phyloP scores from a whole-genome alignment of 768 basidiomycete genomes.

The Tricholoma terreum region DNA sequence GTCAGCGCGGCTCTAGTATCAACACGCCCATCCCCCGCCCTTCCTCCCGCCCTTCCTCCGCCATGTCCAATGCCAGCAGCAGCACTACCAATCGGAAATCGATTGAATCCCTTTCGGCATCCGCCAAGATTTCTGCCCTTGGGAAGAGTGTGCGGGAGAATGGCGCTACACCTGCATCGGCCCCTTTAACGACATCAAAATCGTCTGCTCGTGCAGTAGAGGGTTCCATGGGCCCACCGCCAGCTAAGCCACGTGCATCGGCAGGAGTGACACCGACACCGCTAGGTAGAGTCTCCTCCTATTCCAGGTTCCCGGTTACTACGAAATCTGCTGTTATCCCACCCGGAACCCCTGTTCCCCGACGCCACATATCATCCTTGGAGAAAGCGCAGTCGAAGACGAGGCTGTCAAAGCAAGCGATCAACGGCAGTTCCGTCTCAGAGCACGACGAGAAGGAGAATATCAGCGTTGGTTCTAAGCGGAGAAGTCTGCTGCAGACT shows the following conservation, averaged over 20 bases:
- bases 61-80: constrained; percentile 48
- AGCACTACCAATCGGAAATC: constrained; percentile 38
- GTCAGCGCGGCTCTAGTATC: constrained; percentile 54
- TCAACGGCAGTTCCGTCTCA: constrained; percentile 33
- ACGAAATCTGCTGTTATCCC: constrained; percentile 25
- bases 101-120: constrained; percentile 30
- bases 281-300: constrained; percentile 28
- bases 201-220: constrained; percentile 20
- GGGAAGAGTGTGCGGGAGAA: constrained; percentile 52
- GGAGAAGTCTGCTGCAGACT: constrained; percentile 32
- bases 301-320: constrained; percentile 32
- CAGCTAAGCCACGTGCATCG: constrained; percentile 36
- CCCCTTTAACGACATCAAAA: constrained; percentile 11
- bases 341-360: constrained; percentile 30
- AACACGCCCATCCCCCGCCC: constrained; percentile 55
- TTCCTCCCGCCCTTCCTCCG: constrained; percentile 54
- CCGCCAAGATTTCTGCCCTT: constrained; percentile 39
- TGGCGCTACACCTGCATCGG: constrained; percentile 20
- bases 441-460: constrained; percentile 64
- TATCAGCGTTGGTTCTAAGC: constrained; percentile 29
- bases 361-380: constrained; percentile 32
- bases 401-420: constrained; percentile 29
- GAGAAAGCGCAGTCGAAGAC: constrained; percentile 32
- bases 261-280: constrained; percentile 39
- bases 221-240: constrained; percentile 54